These are phyloP conservation scores for Nitzschia sp. DNA, from an alignment of 108 stramenopile species.

Conservation along the genomic window DNA sequence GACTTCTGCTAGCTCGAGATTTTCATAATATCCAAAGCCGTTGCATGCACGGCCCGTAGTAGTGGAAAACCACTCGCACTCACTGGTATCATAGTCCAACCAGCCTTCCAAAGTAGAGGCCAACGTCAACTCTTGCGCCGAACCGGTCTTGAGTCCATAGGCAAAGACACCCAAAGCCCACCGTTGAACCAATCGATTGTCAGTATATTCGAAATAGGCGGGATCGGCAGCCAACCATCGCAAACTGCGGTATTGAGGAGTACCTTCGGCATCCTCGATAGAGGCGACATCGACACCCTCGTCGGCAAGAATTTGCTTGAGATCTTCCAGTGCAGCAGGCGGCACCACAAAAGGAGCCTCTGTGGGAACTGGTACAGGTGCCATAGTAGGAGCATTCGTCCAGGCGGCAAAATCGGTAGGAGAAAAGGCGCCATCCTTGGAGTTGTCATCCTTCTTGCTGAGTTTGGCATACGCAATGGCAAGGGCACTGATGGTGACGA, in stretches of 20 bases:
- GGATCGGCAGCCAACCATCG: conserved; percentile 28
- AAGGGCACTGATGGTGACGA: conserved; percentile 1
- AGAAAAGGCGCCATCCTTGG: not conserved
- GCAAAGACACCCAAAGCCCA: conserved; percentile 28
- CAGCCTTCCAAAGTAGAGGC: conserved; percentile 7
- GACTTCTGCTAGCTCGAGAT: conserved; percentile 7
- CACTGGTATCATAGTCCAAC: conserved; percentile 30
- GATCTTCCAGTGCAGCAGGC: not conserved
- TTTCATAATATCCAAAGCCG: conserved; percentile 15
- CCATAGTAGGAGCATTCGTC: not conserved
- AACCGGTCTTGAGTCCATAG: not conserved
- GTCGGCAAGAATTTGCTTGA: not conserved
- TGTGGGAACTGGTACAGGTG: not conserved
- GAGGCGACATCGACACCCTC: not conserved
- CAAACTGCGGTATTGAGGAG: conserved; percentile 20
- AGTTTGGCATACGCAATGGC: conserved; percentile 11
- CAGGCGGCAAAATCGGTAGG: not conserved
- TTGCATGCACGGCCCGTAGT: conserved; percentile 12
- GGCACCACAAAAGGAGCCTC: conserved; percentile 2
- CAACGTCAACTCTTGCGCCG: not conserved
- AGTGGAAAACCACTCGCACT: conserved; percentile 36
- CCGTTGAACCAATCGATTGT: conserved; percentile 33
- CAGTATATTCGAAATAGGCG: conserved; percentile 20
- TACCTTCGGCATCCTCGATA: not conserved
- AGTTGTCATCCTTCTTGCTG: not conserved